These are phyloP conservation scores for Tricladium varicosporioides DNA, from an alignment of 2,329 filamentous ascomycete species.

Conservation along the genomic window DNA sequence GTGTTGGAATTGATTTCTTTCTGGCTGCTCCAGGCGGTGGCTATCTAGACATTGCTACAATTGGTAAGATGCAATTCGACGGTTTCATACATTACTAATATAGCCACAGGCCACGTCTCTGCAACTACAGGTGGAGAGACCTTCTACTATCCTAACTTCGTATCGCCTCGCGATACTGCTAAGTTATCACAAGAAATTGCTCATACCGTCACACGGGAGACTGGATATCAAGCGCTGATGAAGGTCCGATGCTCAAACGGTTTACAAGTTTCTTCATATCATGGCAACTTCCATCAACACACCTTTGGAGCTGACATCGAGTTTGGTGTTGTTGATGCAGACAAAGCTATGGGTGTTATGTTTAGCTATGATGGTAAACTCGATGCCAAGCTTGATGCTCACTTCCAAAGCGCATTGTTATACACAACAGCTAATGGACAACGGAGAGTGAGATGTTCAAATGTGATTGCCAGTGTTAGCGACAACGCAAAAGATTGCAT, in stretches of 20 bases:
- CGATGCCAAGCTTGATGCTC: constrained; percentile 93
- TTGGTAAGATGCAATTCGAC: constrained; percentile 56
- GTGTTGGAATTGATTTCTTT: constrained; percentile 92
- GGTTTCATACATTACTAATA: constrained; percentile 18
- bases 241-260: constrained; percentile 98
- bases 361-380: constrained; percentile 97
- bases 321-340: constrained; percentile 86
- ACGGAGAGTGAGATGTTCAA: constrained; percentile 86
- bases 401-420: constrained; percentile 92
- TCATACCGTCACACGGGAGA: constrained; percentile 84
- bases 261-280: constrained; percentile 88
- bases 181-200: constrained; percentile 83
- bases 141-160: constrained; percentile 97
- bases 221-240: constrained; percentile 94
- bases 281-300: constrained; percentile 95
- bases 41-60: constrained; percentile 89
- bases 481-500: constrained; percentile 81
- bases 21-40: constrained; percentile 85
- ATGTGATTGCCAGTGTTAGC: constrained; percentile 88
- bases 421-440: constrained; percentile 92
- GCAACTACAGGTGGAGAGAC: constrained; percentile 90
- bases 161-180: constrained; percentile 78
- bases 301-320: constrained; percentile 93
- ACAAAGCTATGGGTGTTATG: constrained; percentile 87
- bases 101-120: constrained; percentile 67